A percentile compares a stretch with the other conserved stretches of the same genome.
Evolutionary conservation across 805 yeast genomes (phyloP).

Genomic region (Candida nonsorbophila): DNA sequence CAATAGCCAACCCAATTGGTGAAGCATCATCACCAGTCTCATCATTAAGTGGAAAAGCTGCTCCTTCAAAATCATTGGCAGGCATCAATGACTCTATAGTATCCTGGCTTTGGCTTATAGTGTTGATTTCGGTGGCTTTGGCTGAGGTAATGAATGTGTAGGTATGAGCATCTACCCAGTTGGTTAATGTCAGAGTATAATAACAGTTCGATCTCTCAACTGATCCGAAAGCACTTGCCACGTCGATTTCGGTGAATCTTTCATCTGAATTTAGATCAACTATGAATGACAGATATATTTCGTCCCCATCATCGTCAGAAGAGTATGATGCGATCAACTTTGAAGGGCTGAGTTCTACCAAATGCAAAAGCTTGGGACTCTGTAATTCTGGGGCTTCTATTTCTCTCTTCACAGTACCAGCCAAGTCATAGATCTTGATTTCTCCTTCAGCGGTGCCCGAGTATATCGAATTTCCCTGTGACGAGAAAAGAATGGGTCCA

Average conservation of each 20-base stretch:
- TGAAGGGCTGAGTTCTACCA: not conserved
- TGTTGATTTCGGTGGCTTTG: constrained; percentile 51
- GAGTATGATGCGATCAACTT: constrained; percentile 4
- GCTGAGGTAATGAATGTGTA: constrained; percentile 51
- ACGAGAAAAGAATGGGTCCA: no score
- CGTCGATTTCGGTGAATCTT: constrained; percentile 36
- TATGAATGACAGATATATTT: constrained; percentile 10
- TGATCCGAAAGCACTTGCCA: constrained; percentile 50
- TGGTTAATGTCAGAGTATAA: constrained; percentile 35
- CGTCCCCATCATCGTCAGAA: constrained; percentile 10
- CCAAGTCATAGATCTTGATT: no score
- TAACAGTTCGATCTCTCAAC: constrained; percentile 41
- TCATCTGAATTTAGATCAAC: constrained; percentile 22
- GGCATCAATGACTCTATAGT: constrained; percentile 31
- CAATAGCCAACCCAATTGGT: constrained; percentile 66
- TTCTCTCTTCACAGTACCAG: no score
- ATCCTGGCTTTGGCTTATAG: constrained; percentile 5
- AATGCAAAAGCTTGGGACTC: no score
- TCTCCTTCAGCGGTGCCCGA: no score
- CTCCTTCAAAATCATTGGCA: constrained; percentile 65
- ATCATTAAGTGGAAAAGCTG: constrained; percentile 67
- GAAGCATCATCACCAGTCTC: constrained; percentile 63
- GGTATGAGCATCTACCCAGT: constrained; percentile 31
- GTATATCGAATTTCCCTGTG: no score
- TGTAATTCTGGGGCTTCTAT: no score